Evolutionary conservation across 1,284 basidiomycete species (phyloP), one percentile per base, ranked within the genome.

Genomic region (Pseudozyma sp.): DNA sequence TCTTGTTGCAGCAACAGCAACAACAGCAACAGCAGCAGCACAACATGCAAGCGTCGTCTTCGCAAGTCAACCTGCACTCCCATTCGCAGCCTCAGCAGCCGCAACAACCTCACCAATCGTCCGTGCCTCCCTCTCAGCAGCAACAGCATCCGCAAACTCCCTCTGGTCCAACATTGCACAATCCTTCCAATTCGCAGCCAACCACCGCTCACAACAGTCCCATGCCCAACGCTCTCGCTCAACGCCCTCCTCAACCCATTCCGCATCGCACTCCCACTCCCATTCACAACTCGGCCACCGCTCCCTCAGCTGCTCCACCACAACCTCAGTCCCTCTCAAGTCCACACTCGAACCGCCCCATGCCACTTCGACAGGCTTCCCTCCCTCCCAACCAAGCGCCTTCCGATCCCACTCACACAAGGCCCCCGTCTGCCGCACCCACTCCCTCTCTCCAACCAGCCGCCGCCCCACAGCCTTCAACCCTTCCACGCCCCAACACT

Each of bases 211-310:
- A 69, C 44, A 68, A 68, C 45, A 63, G 59, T 48, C 66, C 66
- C 5, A 59, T 68, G 60, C 60, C 60, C 11, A 55, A 54, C 19
- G 16, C 51, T 4, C 50, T 58, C 33, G 59, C 45, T 31, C 66
- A 68, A 34, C 59, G 66, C 35, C 54, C 66, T 7, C n/a, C 19
- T n/a, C 66, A 62, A 16, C 50, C 49, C 17, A 54, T 45, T 16
- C 65, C 65, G 19, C 65, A 68, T 62, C 65, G 63, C 10, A 62
- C 68, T 7, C 45, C 69, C 4, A 72, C 69, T 16, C 69, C 63
- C 19, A 68, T 67, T 60, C 69, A 67, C 9, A 45, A 47, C 19
- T 55, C 68, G 47, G 46, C n/a, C n/a, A 50, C 68, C 11, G 34
- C 56, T 30, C 47, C n/a, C 13, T 56, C 69, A 14, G 69, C 52